Evolutionary conservation across 139 green algal species (phyloP).

Genomic region (Chlamydomonas schloesseri): DNA sequence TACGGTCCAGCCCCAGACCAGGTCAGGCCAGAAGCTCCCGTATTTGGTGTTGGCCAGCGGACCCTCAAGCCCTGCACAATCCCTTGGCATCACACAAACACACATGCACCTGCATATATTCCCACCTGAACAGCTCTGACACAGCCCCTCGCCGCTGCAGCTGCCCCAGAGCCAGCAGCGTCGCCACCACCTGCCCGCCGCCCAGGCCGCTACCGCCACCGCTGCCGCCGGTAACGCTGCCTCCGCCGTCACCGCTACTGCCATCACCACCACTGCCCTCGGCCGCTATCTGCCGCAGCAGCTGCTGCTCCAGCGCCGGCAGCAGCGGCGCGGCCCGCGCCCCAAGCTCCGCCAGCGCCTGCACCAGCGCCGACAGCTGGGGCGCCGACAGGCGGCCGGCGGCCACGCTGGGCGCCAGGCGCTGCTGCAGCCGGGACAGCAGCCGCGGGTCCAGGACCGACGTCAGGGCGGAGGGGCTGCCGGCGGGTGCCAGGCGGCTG

Average conservation of each 20-base stretch:
- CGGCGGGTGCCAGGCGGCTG: neutral
- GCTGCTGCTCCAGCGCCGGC: neutral
- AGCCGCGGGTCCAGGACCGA: neutral
- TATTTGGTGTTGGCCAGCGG: too few relatives aligned
- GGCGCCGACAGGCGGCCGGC: neutral
- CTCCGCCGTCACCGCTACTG: neutral
- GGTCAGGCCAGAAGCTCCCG: too few relatives aligned
- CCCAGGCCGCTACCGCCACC: neutral
- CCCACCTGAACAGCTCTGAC: conserved; percentile 14
- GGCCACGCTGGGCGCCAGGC: neutral
- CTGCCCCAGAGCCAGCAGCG: conserved; percentile 1
- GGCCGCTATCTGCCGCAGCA: neutral
- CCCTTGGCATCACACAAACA: too few relatives aligned
- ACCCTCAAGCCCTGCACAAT: too few relatives aligned
- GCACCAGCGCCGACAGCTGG: conserved; percentile 3
- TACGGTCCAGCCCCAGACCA: too few relatives aligned
- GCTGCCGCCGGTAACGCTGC: neutral
- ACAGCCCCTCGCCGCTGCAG: neutral
- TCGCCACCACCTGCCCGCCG: neutral
- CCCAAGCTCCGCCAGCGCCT: neutral
- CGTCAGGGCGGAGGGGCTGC: too few relatives aligned
- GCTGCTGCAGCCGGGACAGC: neutral
- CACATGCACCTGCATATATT: too few relatives aligned
- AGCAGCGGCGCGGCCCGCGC: conserved; percentile 3
- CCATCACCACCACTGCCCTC: neutral